phyloP scores from a whole-genome alignment of 306 rosid genomes.

The Rubus idaeus region DNA sequence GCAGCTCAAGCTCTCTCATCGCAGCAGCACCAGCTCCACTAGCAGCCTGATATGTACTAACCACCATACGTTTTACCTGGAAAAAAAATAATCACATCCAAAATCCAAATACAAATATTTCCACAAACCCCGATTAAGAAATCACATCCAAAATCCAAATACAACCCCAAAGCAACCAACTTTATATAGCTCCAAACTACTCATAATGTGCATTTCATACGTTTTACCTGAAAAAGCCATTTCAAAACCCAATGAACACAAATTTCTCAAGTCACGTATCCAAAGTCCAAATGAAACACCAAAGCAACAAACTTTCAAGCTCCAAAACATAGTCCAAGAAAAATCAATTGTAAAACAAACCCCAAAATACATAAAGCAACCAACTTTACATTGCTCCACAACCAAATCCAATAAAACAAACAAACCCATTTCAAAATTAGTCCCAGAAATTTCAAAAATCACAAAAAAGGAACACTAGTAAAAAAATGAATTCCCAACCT shows the following conservation, averaged over 20 bases:
- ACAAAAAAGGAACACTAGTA: too few relatives aligned
- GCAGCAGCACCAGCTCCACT: slow-evolving; percentile 99
- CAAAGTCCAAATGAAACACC: background rate
- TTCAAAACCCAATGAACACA: too few relatives aligned
- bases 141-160: background rate
- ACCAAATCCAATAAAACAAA: background rate
- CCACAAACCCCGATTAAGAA: background rate
- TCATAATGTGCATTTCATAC: background rate
- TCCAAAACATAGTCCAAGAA: background rate
- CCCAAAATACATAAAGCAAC: background rate
- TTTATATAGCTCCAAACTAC: background rate
- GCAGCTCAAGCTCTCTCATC: slow-evolving; percentile 94
- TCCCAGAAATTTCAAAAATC: too few relatives aligned
- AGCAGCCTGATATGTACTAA: slow-evolving; percentile 96
- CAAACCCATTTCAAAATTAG: background rate
- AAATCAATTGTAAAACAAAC: background rate
- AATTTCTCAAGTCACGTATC: background rate
- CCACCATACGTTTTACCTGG: slow-evolving; percentile 91
- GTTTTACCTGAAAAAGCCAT: too few relatives aligned
- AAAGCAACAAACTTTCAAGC: background rate
- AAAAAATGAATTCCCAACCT: slow-evolving; percentile 39
- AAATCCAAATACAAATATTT: background rate
- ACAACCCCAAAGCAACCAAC: background rate
- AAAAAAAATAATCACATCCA: slow-evolving; percentile 9
- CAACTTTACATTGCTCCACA: background rate